phyloP scores from a whole-genome alignment of 2,329 filamentous ascomycete species.

The Diaporthe citrichinensis region DNA sequence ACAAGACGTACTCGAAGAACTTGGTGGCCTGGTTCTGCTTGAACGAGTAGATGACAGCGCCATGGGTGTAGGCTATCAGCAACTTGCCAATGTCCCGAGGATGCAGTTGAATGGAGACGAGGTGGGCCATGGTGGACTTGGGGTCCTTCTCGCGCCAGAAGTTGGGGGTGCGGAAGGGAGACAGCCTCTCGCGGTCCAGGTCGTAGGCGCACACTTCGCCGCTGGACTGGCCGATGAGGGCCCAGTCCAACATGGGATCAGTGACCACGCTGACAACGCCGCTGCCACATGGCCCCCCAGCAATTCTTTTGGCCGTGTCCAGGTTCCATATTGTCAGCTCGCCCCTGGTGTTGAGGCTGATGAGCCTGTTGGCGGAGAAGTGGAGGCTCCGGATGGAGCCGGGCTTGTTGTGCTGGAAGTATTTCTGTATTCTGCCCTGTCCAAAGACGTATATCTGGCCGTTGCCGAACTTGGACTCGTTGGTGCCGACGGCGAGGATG shows the following conservation, averaged over 20 bases:
- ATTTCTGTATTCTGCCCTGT: constrained; percentile 82
- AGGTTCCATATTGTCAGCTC: constrained; percentile 89
- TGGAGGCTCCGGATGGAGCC: constrained; percentile 83
- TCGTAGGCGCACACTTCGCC: constrained; percentile 95
- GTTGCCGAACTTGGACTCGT: constrained; percentile 85
- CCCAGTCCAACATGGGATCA: constrained; percentile 95
- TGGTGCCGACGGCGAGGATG: constrained; percentile 91
- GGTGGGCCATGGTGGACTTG: constrained; percentile 68
- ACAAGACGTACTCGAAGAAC: constrained; percentile 87
- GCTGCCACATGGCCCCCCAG: constrained; percentile 82
- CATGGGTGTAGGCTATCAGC: constrained; percentile 90
- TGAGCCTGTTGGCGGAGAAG: constrained; percentile 87
- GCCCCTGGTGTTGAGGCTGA: constrained; percentile 88
- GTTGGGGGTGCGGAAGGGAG: constrained; percentile 87
- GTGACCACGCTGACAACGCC: constrained; percentile 81
- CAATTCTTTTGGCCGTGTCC: constrained; percentile 75
- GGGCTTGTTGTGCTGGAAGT: constrained; percentile 78
- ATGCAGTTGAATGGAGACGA: constrained; percentile 87
- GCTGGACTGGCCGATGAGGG: constrained; percentile 84
- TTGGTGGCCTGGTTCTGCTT: constrained; percentile 86
- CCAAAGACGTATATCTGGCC: constrained; percentile 94
- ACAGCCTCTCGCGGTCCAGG: constrained; percentile 82
- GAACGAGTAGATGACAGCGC: constrained; percentile 92
- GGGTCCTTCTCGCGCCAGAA: constrained; percentile 85
- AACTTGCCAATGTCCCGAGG: constrained; percentile 93